A percentile compares a stretch with the other conserved stretches of the same genome.
These are phyloP conservation scores for Pyrenochaeta sp. DNA, from an alignment of 2,329 filamentous ascomycete species.

Conservation along the genomic window DNA sequence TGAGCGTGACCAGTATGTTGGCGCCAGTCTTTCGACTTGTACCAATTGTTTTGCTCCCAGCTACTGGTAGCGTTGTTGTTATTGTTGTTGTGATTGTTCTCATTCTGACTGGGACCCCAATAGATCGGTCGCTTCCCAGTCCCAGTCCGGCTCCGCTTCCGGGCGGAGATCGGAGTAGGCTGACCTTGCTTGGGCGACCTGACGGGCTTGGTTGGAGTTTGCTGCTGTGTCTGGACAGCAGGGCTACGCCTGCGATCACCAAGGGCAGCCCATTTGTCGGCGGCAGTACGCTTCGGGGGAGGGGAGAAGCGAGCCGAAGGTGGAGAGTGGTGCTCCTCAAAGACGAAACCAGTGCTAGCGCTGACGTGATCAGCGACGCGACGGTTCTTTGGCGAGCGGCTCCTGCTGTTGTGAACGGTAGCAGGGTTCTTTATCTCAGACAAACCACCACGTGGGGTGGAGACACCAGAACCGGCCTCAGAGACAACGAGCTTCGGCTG, in stretches of 20 bases:
- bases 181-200: constrained; percentile 44
- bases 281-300: constrained; percentile 67
- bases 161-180: constrained; percentile 43
- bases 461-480: constrained; percentile 54
- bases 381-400: constrained; percentile 43
- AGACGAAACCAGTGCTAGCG: constrained; percentile 75
- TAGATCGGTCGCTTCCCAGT: constrained; percentile 49
- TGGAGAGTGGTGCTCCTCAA: constrained; percentile 67
- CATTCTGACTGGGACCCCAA: constrained; percentile 47
- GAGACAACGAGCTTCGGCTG: constrained; percentile 47
- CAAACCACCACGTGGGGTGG: constrained; percentile 61
- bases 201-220: constrained; percentile 53
- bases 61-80: constrained; percentile 25
- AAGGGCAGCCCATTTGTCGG: constrained; percentile 90
- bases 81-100: constrained; percentile 29
- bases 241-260: constrained; percentile 81
- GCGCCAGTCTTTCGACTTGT: constrained; percentile 60
- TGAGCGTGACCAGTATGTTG: constrained; percentile 48
- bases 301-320: constrained; percentile 66
- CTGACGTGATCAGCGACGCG: constrained; percentile 69
- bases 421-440: constrained; percentile 64
- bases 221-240: constrained; percentile 58
- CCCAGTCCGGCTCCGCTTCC: constrained; percentile 51
- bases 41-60: constrained; percentile 53
- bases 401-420: constrained; percentile 59